These are phyloP conservation scores for Eremothecium coryli DNA, from an alignment of 1,139 yeast genomes.

Conservation along the genomic window DNA sequence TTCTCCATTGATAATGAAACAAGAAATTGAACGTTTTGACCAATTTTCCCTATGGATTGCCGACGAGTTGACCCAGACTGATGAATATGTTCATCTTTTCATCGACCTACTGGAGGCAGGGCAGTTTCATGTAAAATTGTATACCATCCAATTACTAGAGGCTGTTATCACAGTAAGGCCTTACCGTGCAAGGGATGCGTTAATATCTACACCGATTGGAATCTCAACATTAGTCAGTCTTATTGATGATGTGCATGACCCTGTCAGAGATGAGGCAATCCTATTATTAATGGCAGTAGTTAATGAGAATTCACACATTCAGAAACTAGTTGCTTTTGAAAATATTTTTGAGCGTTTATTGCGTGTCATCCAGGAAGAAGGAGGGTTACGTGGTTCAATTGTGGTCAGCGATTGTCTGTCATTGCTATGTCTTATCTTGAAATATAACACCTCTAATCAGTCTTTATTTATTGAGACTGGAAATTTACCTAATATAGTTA, in stretches of 20 bases:
- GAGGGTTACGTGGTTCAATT: slow-evolving; percentile 84
- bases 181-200: slow-evolving; percentile 59
- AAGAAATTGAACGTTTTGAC: slow-evolving; percentile 46
- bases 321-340: slow-evolving; percentile 89
- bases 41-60: slow-evolving; percentile 93
- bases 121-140: slow-evolving; percentile 71
- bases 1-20: slow-evolving; percentile 60
- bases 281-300: slow-evolving; percentile 75
- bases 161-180: slow-evolving; percentile 77
- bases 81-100: slow-evolving; percentile 48
- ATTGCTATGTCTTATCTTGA: slow-evolving; percentile 59
- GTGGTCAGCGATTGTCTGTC: slow-evolving; percentile 85
- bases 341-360: slow-evolving; percentile 80
- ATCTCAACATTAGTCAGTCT: slow-evolving; percentile 64
- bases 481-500: slow-evolving; percentile 56
- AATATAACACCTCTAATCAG: slow-evolving; percentile 85
- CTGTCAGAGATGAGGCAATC: slow-evolving; percentile 83
- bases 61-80: slow-evolving; percentile 76
- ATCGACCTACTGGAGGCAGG: slow-evolving; percentile 47
- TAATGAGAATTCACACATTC: slow-evolving; percentile 76
- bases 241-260: slow-evolving; percentile 69
- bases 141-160: slow-evolving; percentile 76
- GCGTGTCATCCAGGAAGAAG: slow-evolving; percentile 71
- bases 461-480: slow-evolving; percentile 80
- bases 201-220: slow-evolving; percentile 69